Evolutionary conservation across 2,329 filamentous ascomycete species (phyloP), one percentile per base, ranked within the genome.

Genomic region (Pseudogymnoascus sp.): DNA sequence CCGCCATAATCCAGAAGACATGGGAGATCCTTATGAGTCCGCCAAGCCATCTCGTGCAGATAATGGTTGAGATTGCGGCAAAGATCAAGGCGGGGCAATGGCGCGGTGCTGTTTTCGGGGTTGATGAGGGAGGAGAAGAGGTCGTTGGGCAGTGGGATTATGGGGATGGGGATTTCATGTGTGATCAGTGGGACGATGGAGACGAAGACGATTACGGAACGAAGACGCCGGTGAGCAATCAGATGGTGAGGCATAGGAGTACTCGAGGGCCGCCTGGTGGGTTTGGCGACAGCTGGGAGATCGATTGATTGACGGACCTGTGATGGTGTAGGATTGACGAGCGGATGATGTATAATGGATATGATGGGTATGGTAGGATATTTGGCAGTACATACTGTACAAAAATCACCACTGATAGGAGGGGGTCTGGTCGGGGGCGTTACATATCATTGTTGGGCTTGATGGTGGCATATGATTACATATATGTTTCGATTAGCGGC

Each of bases 1-100:
- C 83, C 58, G 81, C 85, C 2, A 82, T 96, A 30, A 81, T 96
- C 25, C 83, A 87, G 61, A 92, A 90, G 74, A 91, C 91, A 0
- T 86, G 83, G 64, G 85, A 89, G 59, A 80, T 94, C 30, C 80
- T 96, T 3, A 76, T 96, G 12, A 85, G 89, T 0, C 91, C 91
- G n/a, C 91, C 92, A 0, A 83, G 87, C 35, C 85, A 92, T 67
- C 80, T 96, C 1, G 82, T 96, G 36, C 80, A 84, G 25, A 77
- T 96, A 39, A 91, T 96, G 80, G 80, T 96, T 4, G 85, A 85
- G 61, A 90, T 96, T 61, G 90, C 91, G 0, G 86, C 89, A 0
- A 85, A 83, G 64, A 90, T 96, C 64, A 82, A 86, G 1, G 78
- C 79, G 30, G 83, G 82, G 15, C 79, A 83, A 74, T 85, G 81